Percentiles rank a stretch among this genome's conserved stretches.
These are phyloP conservation scores for Xylariaceae sp. DNA, from an alignment of 2,329 filamentous ascomycete genomes.

Conservation along the genomic window DNA sequence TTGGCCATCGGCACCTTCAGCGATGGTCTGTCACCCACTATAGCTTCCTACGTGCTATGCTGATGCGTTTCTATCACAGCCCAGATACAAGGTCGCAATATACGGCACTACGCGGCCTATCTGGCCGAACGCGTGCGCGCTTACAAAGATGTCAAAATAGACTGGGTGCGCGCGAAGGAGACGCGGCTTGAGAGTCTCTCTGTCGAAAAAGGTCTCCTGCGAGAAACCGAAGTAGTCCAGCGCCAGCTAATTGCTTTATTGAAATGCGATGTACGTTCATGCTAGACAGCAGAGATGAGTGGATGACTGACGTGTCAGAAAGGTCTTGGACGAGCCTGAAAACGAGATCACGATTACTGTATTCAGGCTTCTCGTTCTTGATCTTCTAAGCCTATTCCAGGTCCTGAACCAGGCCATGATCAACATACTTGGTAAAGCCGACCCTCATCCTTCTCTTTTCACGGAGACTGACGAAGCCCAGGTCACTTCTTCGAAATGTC, in stretches of 20 bases:
- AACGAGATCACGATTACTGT: slow-evolving; percentile 96
- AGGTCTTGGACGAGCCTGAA: slow-evolving; percentile 86
- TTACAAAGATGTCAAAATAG: slow-evolving; percentile 77
- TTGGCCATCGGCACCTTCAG: slow-evolving; percentile 88
- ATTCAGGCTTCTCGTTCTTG: slow-evolving; percentile 84
- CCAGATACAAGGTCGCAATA: slow-evolving; percentile 92
- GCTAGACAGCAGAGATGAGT: slow-evolving; percentile 2
- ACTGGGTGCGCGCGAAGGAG: slow-evolving; percentile 83
- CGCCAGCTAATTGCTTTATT: slow-evolving; percentile 79
- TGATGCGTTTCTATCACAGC: slow-evolving; percentile 49
- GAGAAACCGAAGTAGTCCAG: slow-evolving; percentile 89
- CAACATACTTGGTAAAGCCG: slow-evolving; percentile 75
- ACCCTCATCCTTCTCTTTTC: neutral
- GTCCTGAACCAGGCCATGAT: slow-evolving; percentile 96
- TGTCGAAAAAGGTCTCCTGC: slow-evolving; percentile 85
- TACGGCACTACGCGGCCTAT: slow-evolving; percentile 86
- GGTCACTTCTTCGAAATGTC: slow-evolving; percentile 99
- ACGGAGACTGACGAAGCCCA: slow-evolving; percentile 36
- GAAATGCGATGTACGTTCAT: slow-evolving; percentile 73
- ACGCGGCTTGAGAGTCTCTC: slow-evolving; percentile 78
- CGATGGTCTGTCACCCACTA: slow-evolving; percentile 61
- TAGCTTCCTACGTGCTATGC: slow-evolving; percentile 5
- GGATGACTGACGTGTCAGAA: slow-evolving; percentile 21
- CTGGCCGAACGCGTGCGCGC: slow-evolving; percentile 76
- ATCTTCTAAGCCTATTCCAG: slow-evolving; percentile 85